Conservation (phyloP, 2,329 filamentous ascomycete genomes). For the Colletotrichum lindemuthianum region DNA sequence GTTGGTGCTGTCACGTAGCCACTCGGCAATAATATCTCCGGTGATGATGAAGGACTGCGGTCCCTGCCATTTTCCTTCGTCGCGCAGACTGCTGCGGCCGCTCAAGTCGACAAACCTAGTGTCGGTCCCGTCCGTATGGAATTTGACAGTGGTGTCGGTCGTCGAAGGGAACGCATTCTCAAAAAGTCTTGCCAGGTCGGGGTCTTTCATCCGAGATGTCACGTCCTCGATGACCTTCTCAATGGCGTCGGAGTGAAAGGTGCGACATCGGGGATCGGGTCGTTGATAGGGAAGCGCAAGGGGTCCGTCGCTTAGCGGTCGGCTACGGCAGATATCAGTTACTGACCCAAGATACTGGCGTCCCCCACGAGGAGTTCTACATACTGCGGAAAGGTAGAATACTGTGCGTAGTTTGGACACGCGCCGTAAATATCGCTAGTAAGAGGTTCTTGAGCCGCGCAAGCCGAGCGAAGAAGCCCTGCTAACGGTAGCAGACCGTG, state of each 20-base stretch:
- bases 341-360: background rate
- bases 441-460: constrained; percentile 32
- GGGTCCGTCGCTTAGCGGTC: constrained; percentile 82
- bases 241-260: constrained; percentile 86
- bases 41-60: constrained; percentile 94
- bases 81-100: constrained; percentile 46
- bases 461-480: constrained; percentile 36
- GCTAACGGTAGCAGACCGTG: constrained; percentile 36
- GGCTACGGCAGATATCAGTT: constrained; percentile 56
- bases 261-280: constrained; percentile 83
- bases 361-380: background rate
- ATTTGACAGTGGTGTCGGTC: constrained; percentile 88
- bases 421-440: constrained; percentile 40
- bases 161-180: constrained; percentile 96
- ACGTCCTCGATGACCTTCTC: constrained; percentile 89
- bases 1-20: constrained; percentile 92
- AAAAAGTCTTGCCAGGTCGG: constrained; percentile 90
- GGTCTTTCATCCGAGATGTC: constrained; percentile 81
- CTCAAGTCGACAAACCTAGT: constrained; percentile 43
- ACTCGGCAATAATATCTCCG: constrained; percentile 92
- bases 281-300: constrained; percentile 87
- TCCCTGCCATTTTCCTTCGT: constrained; percentile 79
- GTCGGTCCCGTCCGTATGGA: constrained; percentile 75
- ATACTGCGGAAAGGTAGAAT: constrained; percentile 52
- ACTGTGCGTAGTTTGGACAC: constrained; percentile 54